Conservation (phyloP, 2,329 filamentous ascomycete species). For the Colletotrichum abscissum region DNA sequence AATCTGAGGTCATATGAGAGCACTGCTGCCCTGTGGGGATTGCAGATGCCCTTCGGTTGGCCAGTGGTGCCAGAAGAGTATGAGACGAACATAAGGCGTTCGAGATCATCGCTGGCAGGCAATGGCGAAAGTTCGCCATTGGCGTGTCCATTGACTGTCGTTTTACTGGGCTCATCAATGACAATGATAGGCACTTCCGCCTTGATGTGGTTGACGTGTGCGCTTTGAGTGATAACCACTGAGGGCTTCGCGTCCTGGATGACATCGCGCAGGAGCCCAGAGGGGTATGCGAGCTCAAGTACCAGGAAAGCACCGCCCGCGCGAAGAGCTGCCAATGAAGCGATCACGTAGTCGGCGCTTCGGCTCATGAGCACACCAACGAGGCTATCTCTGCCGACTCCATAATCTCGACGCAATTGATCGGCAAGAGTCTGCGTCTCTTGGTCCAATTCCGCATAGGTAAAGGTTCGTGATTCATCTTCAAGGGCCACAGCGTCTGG, state of each 20-base stretch:
- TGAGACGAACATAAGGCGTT: constrained; percentile 82
- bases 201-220: constrained; percentile 74
- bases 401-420: constrained; percentile 73
- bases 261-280: constrained; percentile 79
- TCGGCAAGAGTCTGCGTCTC: constrained; percentile 74
- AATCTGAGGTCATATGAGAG: constrained; percentile 81
- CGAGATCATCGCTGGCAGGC: constrained; percentile 75
- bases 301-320: constrained; percentile 85
- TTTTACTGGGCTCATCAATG: constrained; percentile 63
- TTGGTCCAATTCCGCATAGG: constrained; percentile 78
- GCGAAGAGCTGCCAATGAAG: constrained; percentile 80
- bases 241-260: constrained; percentile 79
- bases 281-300: constrained; percentile 82
- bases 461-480: constrained; percentile 74
- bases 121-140: constrained; percentile 53
- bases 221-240: constrained; percentile 75
- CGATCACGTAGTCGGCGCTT: constrained; percentile 83
- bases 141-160: constrained; percentile 28
- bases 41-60: constrained; percentile 84
- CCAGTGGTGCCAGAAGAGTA: constrained; percentile 84
- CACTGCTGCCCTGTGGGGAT: constrained; percentile 79
- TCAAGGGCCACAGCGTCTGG: constrained; percentile 79
- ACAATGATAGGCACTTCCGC: constrained; percentile 71
- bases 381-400: constrained; percentile 78
- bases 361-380: constrained; percentile 82